Evolutionary conservation across 352 stramenopile species (phyloP), one percentile per base, ranked within the genome.

Genomic region (Pythium aquatile): DNA sequence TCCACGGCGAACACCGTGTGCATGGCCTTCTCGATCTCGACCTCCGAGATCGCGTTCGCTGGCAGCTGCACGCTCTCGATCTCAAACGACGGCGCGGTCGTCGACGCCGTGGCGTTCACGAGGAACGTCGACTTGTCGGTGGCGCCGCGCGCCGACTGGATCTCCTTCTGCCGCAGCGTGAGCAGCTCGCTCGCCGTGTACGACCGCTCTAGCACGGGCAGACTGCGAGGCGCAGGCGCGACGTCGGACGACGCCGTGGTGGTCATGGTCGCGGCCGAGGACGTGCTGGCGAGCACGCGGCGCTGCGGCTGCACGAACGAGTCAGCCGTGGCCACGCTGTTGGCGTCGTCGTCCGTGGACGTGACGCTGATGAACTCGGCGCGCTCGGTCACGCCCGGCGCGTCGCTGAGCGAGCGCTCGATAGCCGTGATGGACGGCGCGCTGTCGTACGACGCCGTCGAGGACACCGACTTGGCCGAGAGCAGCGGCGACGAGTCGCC

Each of bases 1-100:
- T 96, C 83, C 17, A 96, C 69, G 0, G 82, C 76, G 63, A 96
- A 96, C 32, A 93, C 66, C 5, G 85, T 96, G 70, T 96, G 87
- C 49, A 80, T 79, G 17, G 82, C 68, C 69, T 91, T 93, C 44
- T 96, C 87, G 55, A 94, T 88, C 57, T 96, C 87, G 4, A 88
- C 60, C 51, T 92, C 83, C 20, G 80, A 85, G 66, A 96, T 86
- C 16, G 74, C 81, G 54, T 84, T 74, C 1, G 72, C 70, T 8
- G 87, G 87, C 13, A 96, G 69, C 57, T 71, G 76, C 55, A 96
- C 87, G 65, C 78, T 90, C 63, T 93, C 82, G 57, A 96, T 94
- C 75, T 96, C 87, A 61, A 93, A 90, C 32, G 85, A 87, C 8
- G 82, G 76, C 11, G 81, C 74, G 13, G 61, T 59, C 13, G 66